These are phyloP conservation scores for Nakazawaea populi DNA, from an alignment of 805 yeast genomes.

Conservation along the genomic window DNA sequence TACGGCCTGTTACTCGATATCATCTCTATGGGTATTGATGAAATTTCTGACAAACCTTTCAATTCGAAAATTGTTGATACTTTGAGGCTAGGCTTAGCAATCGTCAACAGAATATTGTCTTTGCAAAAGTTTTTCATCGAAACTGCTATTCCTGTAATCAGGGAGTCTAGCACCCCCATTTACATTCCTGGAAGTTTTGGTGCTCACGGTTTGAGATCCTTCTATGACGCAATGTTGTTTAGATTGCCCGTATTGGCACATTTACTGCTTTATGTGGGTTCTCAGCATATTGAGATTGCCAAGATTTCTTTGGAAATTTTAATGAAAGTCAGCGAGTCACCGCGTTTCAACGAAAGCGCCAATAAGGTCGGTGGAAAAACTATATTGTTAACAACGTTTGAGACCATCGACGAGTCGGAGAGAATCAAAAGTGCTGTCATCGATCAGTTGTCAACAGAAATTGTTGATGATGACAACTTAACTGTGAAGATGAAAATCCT, in stretches of 20 bases:
- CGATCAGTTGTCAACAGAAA: conserved; percentile 50
- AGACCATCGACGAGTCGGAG: conserved; percentile 72
- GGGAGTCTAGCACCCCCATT: conserved; percentile 31
- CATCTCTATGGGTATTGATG: conserved; percentile 55
- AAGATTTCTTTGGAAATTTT: conserved; percentile 48
- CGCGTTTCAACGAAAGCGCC: conserved; percentile 34
- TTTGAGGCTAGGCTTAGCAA: conserved; percentile 34
- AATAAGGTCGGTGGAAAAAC: conserved; percentile 33
- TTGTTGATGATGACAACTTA: conserved; percentile 32
- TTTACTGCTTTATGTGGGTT: conserved; percentile 68
- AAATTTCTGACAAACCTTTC: conserved; percentile 32
- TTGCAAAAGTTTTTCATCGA: conserved; percentile 58
- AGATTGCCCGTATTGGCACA: conserved; percentile 70
- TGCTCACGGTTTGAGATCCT: conserved; percentile 55
- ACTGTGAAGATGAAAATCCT: conserved; percentile 53
- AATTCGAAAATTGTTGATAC: conserved; percentile 27
- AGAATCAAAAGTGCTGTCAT: conserved; percentile 71
- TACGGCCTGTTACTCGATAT: conserved; percentile 52
- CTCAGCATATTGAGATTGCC: conserved; percentile 45
- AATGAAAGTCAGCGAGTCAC: conserved; percentile 38
- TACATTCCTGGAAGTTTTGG: conserved; percentile 40
- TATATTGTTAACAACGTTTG: conserved; percentile 63
- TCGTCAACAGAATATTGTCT: conserved; percentile 40
- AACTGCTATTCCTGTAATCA: conserved; percentile 44
- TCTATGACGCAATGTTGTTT: conserved; percentile 66